A percentile compares a stretch with the other conserved stretches of the same genome.
These are phyloP conservation scores for Licmophora abbreviata DNA, from an alignment of 108 stramenopile genomes.

Conservation along the genomic window DNA sequence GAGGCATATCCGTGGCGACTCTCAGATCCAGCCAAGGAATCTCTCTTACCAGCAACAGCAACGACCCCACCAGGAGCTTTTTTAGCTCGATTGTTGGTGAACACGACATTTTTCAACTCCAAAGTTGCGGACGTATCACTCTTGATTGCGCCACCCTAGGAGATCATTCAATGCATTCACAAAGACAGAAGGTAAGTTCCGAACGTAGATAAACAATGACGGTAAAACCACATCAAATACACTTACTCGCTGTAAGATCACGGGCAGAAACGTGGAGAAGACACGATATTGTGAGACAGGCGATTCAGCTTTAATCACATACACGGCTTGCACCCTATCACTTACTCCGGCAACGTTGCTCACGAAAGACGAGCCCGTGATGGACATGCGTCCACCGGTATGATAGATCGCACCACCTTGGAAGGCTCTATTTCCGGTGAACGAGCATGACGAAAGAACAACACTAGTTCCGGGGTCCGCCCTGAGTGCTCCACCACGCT, in stretches of 20 bases:
- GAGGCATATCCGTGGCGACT: too few relatives aligned
- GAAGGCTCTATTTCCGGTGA: not conserved
- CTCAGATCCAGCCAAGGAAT: too few relatives aligned
- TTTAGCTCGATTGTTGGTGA: not conserved
- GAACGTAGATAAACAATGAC: too few relatives aligned
- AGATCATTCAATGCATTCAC: too few relatives aligned
- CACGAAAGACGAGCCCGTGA: not conserved
- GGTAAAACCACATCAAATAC: too few relatives aligned
- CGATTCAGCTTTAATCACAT: too few relatives aligned
- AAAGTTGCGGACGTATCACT: not conserved
- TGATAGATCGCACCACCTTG: not conserved
- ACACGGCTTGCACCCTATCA: too few relatives aligned
- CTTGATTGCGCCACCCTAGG: not conserved
- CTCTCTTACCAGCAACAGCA: too few relatives aligned
- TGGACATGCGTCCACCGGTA: not conserved
- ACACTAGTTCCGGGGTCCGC: not conserved
- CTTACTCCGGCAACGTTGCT: constrained; percentile 1
- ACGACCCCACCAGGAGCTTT: not conserved
- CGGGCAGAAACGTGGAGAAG: too few relatives aligned
- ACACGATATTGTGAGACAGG: too few relatives aligned
- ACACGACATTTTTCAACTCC: not conserved
- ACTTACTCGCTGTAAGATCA: too few relatives aligned
- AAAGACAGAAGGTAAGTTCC: too few relatives aligned
- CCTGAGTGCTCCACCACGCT: constrained; percentile 1
- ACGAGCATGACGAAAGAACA: not conserved